Percentiles rank a stretch among this genome's conserved stretches.
Conservation (phyloP, 2,329 filamentous ascomycete genomes). For the Alternaria conjuncta region DNA sequence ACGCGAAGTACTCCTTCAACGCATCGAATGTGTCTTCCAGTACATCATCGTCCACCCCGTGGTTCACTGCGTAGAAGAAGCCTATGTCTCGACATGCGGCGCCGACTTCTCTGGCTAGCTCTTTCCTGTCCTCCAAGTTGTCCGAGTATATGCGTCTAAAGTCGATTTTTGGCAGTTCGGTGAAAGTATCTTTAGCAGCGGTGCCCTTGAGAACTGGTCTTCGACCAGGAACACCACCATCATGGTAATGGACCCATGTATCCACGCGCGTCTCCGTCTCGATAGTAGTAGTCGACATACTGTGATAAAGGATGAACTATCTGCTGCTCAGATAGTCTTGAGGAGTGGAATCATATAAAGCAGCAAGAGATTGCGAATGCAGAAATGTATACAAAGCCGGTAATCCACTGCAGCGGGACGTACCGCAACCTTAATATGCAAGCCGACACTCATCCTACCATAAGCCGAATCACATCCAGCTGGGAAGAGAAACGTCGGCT, state of each 20-base stretch:
- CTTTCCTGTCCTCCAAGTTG: slow-evolving; percentile 28
- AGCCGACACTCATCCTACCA: neutral
- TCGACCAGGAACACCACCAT: slow-evolving; percentile 38
- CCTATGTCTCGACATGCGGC: slow-evolving; percentile 42
- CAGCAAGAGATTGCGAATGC: neutral
- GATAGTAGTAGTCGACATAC: slow-evolving; percentile 19
- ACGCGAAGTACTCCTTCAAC: slow-evolving; percentile 39
- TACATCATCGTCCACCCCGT: slow-evolving; percentile 36
- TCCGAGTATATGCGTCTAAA: slow-evolving; percentile 39
- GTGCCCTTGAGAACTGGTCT: slow-evolving; percentile 33
- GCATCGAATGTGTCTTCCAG: slow-evolving; percentile 39
- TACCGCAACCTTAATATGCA: slow-evolving; percentile 7
- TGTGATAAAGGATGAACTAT: neutral
- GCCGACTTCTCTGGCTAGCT: slow-evolving; percentile 38
- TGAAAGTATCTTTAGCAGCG: slow-evolving; percentile 34
- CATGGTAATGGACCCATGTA: slow-evolving; percentile 39
- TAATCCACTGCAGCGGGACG: slow-evolving; percentile 1
- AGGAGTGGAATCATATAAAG: neutral
- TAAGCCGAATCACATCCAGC: neutral
- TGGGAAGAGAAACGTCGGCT: neutral
- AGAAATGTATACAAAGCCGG: neutral
- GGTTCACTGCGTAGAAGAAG: slow-evolving; percentile 45
- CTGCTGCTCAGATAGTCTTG: neutral
- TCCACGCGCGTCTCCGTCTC: slow-evolving; percentile 15
- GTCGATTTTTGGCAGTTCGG: slow-evolving; percentile 37